Conservation (phyloP, 1,139 yeast genomes). For the Debaryomyces fabryi region DNA sequence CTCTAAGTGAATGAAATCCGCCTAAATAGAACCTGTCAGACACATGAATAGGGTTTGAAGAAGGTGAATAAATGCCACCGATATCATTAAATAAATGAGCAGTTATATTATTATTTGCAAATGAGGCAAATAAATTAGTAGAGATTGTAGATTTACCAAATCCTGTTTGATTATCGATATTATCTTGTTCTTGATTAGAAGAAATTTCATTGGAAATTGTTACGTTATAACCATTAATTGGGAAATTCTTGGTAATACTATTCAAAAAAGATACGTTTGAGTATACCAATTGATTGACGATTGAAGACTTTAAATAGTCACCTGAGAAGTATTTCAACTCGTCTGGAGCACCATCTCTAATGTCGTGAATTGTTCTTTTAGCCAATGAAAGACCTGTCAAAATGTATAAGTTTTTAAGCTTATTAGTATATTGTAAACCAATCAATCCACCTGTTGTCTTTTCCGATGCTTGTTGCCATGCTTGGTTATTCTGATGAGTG, state of each 20-base stretch:
- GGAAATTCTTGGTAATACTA: conserved; percentile 32
- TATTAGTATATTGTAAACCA: conserved; percentile 41
- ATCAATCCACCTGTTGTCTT: conserved; percentile 43
- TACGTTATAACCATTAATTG: conserved; percentile 29
- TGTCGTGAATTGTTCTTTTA: conserved; percentile 45
- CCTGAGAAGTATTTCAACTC: conserved; percentile 34
- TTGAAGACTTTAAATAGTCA: conserved; percentile 40
- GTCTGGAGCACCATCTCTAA: conserved; percentile 44
- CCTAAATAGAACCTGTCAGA: conserved; percentile 56
- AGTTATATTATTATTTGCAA: conserved; percentile 40
- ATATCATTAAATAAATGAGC: conserved; percentile 34
- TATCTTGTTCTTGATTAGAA: conserved; percentile 35
- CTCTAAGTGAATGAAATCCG: conserved; percentile 41
- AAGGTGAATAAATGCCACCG: conserved; percentile 39
- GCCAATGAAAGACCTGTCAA: conserved; percentile 45
- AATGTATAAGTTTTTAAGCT: conserved; percentile 20
- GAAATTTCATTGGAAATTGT: conserved; percentile 32
- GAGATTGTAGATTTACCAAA: conserved; percentile 32
- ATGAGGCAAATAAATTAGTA: conserved; percentile 40
- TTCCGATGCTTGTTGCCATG: conserved; percentile 41
- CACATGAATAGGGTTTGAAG: conserved; percentile 34
- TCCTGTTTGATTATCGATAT: conserved; percentile 23
- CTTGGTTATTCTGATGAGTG: conserved; percentile 42
- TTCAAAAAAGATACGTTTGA: conserved; percentile 27
- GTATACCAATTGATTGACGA: conserved; percentile 31